A percentile compares a stretch with the other conserved stretches of the same genome.
phyloP scores from a whole-genome alignment of 2,329 filamentous ascomycete genomes.

The Aspergillus jensenii region DNA sequence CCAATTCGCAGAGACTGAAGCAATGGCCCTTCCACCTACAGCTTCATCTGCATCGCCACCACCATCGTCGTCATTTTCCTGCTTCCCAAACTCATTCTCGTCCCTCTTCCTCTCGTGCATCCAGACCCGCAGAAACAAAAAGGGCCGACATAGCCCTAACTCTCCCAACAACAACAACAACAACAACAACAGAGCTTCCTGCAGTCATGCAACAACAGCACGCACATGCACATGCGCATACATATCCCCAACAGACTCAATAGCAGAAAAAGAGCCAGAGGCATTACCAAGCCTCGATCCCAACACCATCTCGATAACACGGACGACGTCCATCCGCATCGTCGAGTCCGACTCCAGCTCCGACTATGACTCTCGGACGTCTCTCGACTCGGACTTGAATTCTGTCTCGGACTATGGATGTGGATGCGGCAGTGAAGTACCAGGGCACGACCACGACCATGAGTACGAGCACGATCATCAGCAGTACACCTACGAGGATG shows the following conservation, averaged over 20 bases:
- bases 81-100: not conserved
- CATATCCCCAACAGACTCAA: not conserved
- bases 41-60: not conserved
- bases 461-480: not conserved
- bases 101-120: slow-evolving; percentile 6
- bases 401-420: slow-evolving; percentile 3
- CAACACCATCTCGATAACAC: not conserved
- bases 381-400: not conserved
- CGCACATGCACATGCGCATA: not conserved
- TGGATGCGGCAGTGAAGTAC: not conserved
- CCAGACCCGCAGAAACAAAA: not conserved
- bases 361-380: not conserved
- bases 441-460: not conserved
- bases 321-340: slow-evolving; percentile 15
- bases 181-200: not conserved
- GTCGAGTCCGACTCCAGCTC: slow-evolving; percentile 13
- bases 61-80: not conserved
- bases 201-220: not conserved
- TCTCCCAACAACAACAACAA: not conserved
- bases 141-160: not conserved
- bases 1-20: not conserved
- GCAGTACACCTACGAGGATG: not conserved
- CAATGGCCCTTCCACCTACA: not conserved
- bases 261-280: not conserved
- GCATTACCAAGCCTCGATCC: not conserved